These are phyloP conservation scores for Phylloporus sp. DNA, from an alignment of 768 basidiomycete species.

Conservation along the genomic window DNA sequence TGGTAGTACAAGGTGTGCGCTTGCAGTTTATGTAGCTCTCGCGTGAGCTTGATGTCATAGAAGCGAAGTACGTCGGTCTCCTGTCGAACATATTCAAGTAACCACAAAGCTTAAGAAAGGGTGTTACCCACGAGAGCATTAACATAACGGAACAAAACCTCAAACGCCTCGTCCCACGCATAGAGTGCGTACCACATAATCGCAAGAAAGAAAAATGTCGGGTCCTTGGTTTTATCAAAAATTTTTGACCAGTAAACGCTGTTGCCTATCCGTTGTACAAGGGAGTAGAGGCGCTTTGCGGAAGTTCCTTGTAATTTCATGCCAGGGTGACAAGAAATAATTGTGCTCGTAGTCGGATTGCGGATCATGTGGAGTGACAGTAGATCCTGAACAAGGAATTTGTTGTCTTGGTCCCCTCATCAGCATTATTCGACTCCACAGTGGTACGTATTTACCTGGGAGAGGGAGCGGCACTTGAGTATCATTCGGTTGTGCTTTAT, in stretches of 20 bases:
- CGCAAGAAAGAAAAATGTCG: constrained; percentile 34
- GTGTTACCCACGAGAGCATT: constrained; percentile 38
- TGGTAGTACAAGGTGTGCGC: constrained; percentile 54
- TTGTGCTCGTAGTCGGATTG: constrained; percentile 29
- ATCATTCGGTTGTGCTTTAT: constrained; percentile 22
- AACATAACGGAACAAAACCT: constrained; percentile 48
- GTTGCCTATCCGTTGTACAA: constrained; percentile 25
- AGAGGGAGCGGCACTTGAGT: constrained; percentile 30
- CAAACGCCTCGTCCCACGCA: constrained; percentile 59
- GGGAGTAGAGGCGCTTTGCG: constrained; percentile 22
- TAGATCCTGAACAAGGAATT: constrained; percentile 30
- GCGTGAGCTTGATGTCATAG: constrained; percentile 44
- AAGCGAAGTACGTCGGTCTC: constrained; percentile 42
- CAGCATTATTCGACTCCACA: background rate
- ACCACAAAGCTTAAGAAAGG: background rate
- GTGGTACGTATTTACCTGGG: constrained; percentile 6
- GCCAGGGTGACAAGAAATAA: constrained; percentile 32
- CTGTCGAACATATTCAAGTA: constrained; percentile 25
- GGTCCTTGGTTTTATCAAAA: constrained; percentile 27
- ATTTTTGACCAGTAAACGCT: constrained; percentile 36
- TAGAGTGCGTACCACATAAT: constrained; percentile 59
- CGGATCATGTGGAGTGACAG: constrained; percentile 39
- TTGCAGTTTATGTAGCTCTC: constrained; percentile 52
- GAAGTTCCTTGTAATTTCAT: constrained; percentile 20
- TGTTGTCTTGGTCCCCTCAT: constrained; percentile 9